phyloP scores from a whole-genome alignment of 768 basidiomycete species.

The Nidularia pulvinata region DNA sequence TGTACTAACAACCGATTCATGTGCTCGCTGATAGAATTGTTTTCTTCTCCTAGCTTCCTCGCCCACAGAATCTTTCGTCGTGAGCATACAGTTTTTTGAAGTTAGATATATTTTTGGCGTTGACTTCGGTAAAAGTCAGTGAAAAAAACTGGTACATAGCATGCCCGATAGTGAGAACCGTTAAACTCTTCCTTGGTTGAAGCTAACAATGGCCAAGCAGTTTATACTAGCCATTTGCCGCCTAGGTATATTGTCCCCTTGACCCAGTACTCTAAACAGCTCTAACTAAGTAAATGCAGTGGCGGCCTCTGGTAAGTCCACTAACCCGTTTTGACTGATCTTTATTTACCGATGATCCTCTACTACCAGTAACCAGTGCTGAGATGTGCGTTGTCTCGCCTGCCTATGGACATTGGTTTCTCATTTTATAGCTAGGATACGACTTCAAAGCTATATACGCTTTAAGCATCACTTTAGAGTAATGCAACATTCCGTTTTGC shows the following conservation, averaged over 20 bases:
- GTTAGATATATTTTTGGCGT: background rate
- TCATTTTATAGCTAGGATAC: background rate
- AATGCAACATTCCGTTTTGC: background rate
- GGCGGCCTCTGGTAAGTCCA: background rate
- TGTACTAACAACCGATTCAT: background rate
- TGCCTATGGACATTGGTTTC: slow-evolving; percentile 5
- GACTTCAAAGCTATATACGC: background rate
- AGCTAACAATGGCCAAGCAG: background rate
- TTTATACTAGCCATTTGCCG: background rate
- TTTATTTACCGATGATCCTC: background rate
- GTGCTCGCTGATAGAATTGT: background rate
- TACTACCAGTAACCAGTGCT: slow-evolving; percentile 12
- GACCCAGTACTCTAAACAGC: background rate
- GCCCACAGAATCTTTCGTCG: background rate
- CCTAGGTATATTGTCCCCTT: background rate
- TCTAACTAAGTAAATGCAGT: background rate
- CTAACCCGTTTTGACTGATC: background rate
- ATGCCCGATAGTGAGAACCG: slow-evolving; percentile 17
- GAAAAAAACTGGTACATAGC: slow-evolving; percentile 16
- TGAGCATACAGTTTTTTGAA: background rate
- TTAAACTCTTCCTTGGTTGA: background rate
- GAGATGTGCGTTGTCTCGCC: slow-evolving; percentile 16
- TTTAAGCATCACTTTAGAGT: slow-evolving; percentile 6
- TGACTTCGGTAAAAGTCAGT: slow-evolving; percentile 14
- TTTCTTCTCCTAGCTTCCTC: background rate